phyloP scores from a whole-genome alignment of 164 flowering plant genomes.

The Stephania yunnanensis region DNA sequence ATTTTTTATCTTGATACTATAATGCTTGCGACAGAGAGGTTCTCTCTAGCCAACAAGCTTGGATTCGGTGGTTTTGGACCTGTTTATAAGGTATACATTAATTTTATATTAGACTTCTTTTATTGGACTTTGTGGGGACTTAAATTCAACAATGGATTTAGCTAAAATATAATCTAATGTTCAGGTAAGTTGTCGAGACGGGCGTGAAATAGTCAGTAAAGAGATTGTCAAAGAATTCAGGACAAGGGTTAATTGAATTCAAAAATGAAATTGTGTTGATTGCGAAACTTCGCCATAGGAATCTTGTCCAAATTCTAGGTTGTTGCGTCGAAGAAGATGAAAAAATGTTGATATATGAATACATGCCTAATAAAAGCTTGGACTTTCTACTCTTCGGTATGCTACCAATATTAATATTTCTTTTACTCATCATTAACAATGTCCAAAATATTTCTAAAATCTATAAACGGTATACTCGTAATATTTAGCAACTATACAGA shows the following conservation, averaged over 20 bases:
- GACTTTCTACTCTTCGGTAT: constrained; percentile 24
- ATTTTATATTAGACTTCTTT: neutral
- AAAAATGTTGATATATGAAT: constrained; percentile 22
- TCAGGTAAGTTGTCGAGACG: constrained; percentile 21
- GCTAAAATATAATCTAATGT: neutral
- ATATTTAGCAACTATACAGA: constrained; percentile 14
- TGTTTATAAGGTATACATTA: constrained; percentile 19
- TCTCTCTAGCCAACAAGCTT: constrained; percentile 17
- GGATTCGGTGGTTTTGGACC: constrained; percentile 35
- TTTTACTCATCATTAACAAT: neutral
- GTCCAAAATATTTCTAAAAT: neutral
- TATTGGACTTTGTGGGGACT: neutral
- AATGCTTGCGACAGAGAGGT: constrained; percentile 17
- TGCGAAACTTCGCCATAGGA: constrained; percentile 23
- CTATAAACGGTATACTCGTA: neutral
- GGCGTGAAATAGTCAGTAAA: constrained; percentile 41
- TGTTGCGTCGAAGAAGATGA: constrained; percentile 20
- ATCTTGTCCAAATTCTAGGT: constrained; percentile 21
- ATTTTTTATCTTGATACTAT: neutral
- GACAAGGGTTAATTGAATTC: constrained; percentile 34
- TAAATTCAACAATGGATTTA: neutral
- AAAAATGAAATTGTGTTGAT: constrained; percentile 18
- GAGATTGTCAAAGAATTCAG: constrained; percentile 26
- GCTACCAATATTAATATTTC: neutral
- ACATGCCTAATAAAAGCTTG: constrained; percentile 22